A percentile compares a stretch with the other conserved stretches of the same genome.
phyloP scores from a whole-genome alignment of 768 basidiomycete species.

The Tricholoma saponaceum region DNA sequence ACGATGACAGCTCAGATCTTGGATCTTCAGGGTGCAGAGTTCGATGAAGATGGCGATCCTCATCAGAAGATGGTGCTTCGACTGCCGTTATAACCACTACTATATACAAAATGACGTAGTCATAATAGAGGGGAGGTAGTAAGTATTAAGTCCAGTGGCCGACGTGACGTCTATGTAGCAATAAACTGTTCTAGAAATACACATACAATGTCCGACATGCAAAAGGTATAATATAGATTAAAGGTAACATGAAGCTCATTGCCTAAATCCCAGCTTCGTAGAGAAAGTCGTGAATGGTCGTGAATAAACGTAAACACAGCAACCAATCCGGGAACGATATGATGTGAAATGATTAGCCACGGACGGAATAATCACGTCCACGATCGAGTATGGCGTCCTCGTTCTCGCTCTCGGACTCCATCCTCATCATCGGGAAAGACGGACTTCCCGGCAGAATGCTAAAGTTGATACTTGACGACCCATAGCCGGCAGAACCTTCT shows the following conservation, averaged over 20 bases:
- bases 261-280: slow-evolving; percentile 13
- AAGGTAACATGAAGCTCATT: slow-evolving; percentile 5
- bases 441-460: slow-evolving; percentile 74
- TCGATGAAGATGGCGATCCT: slow-evolving; percentile 81
- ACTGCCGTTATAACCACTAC: slow-evolving; percentile 33
- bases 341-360: slow-evolving; percentile 22
- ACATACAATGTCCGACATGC: slow-evolving; percentile 20
- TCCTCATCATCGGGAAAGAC: slow-evolving; percentile 54
- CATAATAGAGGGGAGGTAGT: slow-evolving; percentile 2
- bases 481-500: slow-evolving; percentile 67
- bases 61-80: slow-evolving; percentile 79
- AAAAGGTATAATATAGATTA: slow-evolving; percentile 26
- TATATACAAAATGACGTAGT: neutral
- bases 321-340: slow-evolving; percentile 7
- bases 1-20: slow-evolving; percentile 21
- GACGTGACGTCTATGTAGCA: slow-evolving; percentile 2
- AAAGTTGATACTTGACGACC: slow-evolving; percentile 75
- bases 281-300: slow-evolving; percentile 30
- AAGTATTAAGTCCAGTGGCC: slow-evolving; percentile 2
- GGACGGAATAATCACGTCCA: slow-evolving; percentile 32
- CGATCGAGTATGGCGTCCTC: slow-evolving; percentile 58
- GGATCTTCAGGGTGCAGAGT: slow-evolving; percentile 56
- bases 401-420: slow-evolving; percentile 69
- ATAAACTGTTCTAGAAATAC: slow-evolving; percentile 28
- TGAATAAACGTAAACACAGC: slow-evolving; percentile 15